Percentiles rank a stretch among this genome's conserved stretches.
Conservation (phyloP, 495 filamentous ascomycete genomes). For the Rhypophila decipiens region DNA sequence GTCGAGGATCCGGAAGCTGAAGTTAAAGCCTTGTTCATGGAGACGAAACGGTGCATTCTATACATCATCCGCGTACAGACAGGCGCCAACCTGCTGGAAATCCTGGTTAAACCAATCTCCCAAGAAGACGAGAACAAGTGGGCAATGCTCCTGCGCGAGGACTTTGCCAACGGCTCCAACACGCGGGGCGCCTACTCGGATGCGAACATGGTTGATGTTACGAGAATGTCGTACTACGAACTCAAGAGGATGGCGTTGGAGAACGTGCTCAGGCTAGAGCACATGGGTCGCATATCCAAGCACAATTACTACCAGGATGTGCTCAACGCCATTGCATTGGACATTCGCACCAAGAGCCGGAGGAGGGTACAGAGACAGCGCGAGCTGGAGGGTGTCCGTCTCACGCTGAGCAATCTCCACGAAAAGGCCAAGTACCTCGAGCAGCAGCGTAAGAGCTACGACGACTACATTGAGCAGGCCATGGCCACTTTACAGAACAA, state of each 20-base stretch:
- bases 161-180: constrained; percentile 61
- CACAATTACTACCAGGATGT: constrained; percentile 96
- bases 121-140: constrained; percentile 86
- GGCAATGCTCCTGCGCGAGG: constrained; percentile 75
- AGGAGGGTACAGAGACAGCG: constrained; percentile 82
- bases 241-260: constrained; percentile 90
- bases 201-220: constrained; percentile 80
- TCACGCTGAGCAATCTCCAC: constrained; percentile 77
- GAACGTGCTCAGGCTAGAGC: constrained; percentile 85
- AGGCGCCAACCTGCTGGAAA: constrained; percentile 86
- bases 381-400: constrained; percentile 80
- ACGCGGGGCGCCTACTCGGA: constrained; percentile 86
- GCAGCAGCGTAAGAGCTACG: constrained; percentile 91
- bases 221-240: constrained; percentile 82
- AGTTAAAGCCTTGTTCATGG: constrained; percentile 88
- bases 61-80: constrained; percentile 97
- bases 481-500: constrained; percentile 98
- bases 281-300: constrained; percentile 75
- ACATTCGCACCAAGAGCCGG: constrained; percentile 95
- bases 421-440: constrained; percentile 92
- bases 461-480: constrained; percentile 98
- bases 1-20: constrained; percentile 89
- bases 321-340: constrained; percentile 89
- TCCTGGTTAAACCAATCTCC: constrained; percentile 83
- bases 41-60: constrained; percentile 93